phyloP scores from a whole-genome alignment of 805 yeast genomes.

The Candida xyloterini region DNA sequence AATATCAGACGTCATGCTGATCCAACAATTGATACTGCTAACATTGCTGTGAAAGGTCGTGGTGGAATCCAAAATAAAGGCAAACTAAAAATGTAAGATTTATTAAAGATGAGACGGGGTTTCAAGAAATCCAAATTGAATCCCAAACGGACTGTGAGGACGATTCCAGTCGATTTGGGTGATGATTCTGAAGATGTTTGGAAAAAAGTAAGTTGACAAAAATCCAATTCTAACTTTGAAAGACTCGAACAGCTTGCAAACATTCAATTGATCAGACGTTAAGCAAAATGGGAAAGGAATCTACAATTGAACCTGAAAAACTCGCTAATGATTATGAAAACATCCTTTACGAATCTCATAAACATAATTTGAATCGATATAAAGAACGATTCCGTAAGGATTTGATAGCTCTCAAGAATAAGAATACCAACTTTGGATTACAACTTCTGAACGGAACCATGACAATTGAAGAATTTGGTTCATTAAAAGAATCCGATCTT shows the following conservation, averaged over 20 bases:
- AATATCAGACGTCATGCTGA: conserved; percentile 15
- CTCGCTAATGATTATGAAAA: conserved; percentile 26
- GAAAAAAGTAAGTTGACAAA: conserved; percentile 16
- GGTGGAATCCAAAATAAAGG: conserved; percentile 27
- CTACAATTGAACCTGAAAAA: background rate
- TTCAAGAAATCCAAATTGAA: conserved; percentile 3
- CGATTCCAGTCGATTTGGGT: conserved; percentile 14
- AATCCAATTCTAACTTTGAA: conserved; percentile 7
- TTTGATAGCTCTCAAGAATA: conserved; percentile 30
- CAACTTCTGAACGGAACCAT: conserved; percentile 21
- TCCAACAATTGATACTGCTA: conserved; percentile 14
- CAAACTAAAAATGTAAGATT: conserved; percentile 20
- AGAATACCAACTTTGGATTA: conserved; percentile 24
- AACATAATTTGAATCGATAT: conserved; percentile 21
- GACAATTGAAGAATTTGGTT: conserved; percentile 21
- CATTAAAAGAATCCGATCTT: conserved; percentile 23
- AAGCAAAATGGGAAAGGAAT: conserved; percentile 4
- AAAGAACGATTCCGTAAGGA: conserved; percentile 32
- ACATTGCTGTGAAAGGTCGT: conserved; percentile 23
- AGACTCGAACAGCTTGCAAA: conserved; percentile 26
- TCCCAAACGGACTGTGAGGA: conserved; percentile 3
- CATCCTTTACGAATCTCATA: conserved; percentile 18
- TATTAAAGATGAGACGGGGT: background rate
- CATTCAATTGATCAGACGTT: conserved; percentile 21
- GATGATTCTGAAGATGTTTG: conserved; percentile 28